Conservation (phyloP, 2,329 filamentous ascomycete genomes). For the Penicillium psychrosexuale region DNA sequence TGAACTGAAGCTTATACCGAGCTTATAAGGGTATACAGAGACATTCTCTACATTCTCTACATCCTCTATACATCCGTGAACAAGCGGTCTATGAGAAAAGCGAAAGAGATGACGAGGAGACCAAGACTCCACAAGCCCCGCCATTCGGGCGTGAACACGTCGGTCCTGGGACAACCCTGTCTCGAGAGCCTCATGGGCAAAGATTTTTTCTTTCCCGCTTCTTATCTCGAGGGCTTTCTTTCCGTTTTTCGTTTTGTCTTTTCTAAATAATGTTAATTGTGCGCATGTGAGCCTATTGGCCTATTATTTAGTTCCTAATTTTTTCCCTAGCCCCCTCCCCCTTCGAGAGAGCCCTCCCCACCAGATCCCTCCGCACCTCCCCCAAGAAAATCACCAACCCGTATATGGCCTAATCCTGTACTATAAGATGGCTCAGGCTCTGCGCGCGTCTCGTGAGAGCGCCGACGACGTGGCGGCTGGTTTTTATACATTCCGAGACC, state of each 20-base stretch:
- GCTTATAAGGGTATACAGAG: background rate
- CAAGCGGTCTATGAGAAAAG: background rate
- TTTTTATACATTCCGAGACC: conserved; percentile 50
- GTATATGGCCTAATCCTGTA: conserved; percentile 24
- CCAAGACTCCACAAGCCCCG: conserved; percentile 16
- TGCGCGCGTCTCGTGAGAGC: conserved; percentile 45
- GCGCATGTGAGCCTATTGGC: conserved; percentile 8
- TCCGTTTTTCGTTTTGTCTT: background rate
- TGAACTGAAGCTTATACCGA: background rate
- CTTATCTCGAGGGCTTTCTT: background rate
- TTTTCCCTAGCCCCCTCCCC: conserved; percentile 3
- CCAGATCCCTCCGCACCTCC: background rate
- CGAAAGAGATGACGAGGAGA: background rate
- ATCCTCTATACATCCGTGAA: too few species aligned
- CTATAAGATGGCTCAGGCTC: conserved; percentile 40
- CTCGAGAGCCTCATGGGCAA: conserved; percentile 24
- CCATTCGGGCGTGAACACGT: conserved; percentile 28
- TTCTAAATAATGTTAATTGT: conserved; percentile 12
- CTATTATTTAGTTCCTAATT: background rate
- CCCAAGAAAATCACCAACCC: background rate
- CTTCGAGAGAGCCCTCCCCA: background rate
- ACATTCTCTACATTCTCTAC: background rate
- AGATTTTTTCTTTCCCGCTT: background rate
- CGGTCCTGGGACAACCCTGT: conserved; percentile 16
- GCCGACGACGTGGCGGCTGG: conserved; percentile 54